Percentiles rank a stretch among this genome's conserved stretches.
Conservation (phyloP, 1,284 basidiomycete species). For the Farysia itapuensis region DNA sequence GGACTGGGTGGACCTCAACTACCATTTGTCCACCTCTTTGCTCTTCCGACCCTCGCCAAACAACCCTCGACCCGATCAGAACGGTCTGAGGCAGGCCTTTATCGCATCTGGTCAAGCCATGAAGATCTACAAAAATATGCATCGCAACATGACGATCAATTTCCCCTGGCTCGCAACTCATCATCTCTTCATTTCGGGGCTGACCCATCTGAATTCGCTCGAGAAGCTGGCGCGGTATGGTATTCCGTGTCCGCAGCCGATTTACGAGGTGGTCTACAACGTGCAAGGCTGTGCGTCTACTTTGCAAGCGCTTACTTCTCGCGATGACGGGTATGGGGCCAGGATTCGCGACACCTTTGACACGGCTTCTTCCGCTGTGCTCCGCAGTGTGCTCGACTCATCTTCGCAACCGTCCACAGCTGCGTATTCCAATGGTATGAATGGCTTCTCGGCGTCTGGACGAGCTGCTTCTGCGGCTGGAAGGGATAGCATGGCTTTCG, state of each 20-base stretch:
- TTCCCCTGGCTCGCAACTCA: conserved; percentile 35
- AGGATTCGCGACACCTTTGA: conserved; percentile 32
- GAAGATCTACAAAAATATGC: conserved; percentile 38
- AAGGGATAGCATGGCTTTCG: too few relatives aligned
- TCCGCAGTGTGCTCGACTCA: conserved; percentile 20
- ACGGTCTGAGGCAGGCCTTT: conserved; percentile 27
- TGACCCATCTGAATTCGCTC: conserved; percentile 35
- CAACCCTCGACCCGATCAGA: conserved; percentile 24
- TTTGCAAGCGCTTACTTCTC: conserved; percentile 24
- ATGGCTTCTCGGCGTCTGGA: too few relatives aligned
- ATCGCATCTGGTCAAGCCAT: conserved; percentile 26
- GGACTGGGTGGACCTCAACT: conserved; percentile 35
- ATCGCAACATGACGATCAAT: conserved; percentile 31
- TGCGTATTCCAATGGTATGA: too few relatives aligned
- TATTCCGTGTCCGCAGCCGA: conserved; percentile 8
- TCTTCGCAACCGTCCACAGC: not conserved
- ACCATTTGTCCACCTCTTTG: conserved; percentile 22
- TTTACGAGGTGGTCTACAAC: conserved; percentile 35
- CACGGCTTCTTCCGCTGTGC: conserved; percentile 22
- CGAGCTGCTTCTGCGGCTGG: too few relatives aligned
- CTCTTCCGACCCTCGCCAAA: conserved; percentile 36
- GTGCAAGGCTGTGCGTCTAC: conserved; percentile 39
- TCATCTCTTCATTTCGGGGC: conserved; percentile 33
- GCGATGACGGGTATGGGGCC: conserved; percentile 22
- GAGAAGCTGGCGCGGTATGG: conserved; percentile 25